Percentiles rank a stretch among this genome's conserved stretches.
These are phyloP conservation scores for Vanrija sp. DNA, from an alignment of 1,284 basidiomycete genomes.

Conservation along the genomic window DNA sequence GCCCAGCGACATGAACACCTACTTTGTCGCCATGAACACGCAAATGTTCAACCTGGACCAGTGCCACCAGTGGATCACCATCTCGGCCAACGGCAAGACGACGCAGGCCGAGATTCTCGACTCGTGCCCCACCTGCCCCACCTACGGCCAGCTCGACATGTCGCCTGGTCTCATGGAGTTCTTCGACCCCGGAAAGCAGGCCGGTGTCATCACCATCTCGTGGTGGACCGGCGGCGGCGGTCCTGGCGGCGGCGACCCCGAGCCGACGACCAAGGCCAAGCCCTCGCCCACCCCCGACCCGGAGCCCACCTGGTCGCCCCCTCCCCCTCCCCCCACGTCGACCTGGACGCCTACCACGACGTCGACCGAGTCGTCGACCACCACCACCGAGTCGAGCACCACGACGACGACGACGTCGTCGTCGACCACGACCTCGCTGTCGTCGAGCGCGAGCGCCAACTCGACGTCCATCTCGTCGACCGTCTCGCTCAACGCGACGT, in stretches of 20 bases:
- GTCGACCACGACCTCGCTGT: neutral
- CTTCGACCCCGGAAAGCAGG: neutral
- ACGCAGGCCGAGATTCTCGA: slow-evolving; percentile 63
- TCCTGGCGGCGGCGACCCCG: neutral
- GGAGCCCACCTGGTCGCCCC: neutral
- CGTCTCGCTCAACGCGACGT: slow-evolving; percentile 1
- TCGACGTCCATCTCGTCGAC: slow-evolving; percentile 32
- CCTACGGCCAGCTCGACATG: slow-evolving; percentile 68
- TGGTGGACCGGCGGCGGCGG: neutral
- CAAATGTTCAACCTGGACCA: slow-evolving; percentile 17
- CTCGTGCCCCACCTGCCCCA: slow-evolving; percentile 49
- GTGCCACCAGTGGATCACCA: slow-evolving; percentile 63
- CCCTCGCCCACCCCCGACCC: neutral
- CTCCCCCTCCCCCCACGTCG: no score
- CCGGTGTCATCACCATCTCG: neutral
- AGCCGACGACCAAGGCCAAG: neutral
- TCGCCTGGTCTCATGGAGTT: slow-evolving; percentile 64
- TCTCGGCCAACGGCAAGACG: slow-evolving; percentile 62
- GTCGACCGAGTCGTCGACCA: slow-evolving; percentile 19
- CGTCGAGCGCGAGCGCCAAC: slow-evolving; percentile 29
- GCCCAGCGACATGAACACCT: neutral
- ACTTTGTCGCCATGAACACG: neutral
- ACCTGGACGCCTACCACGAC: slow-evolving; percentile 24
- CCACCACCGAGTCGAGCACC: slow-evolving; percentile 24
- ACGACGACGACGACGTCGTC: slow-evolving; percentile 10